Base-by-base conservation (phyloP, 2,329 filamentous ascomycete species). In the Penicillium sp. region DNA sequence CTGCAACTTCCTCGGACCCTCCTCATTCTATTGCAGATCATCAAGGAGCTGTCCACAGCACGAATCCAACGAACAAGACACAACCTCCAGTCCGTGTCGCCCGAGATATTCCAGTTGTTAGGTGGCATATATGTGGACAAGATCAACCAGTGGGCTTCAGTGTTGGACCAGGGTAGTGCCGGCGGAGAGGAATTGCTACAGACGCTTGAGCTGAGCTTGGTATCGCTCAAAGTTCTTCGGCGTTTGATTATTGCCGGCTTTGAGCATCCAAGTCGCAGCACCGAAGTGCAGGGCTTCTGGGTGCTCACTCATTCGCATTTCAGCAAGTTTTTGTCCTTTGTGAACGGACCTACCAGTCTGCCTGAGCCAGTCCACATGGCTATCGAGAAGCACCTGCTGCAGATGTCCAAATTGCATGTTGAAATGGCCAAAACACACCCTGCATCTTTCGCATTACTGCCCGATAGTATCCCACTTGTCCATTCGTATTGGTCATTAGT, bases 361-460 rank as follows among this genome's bases (percentile, higher is more conserved):
- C 71, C 79, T 1, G 69, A 75, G 4, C 72, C 76, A 4, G 81
- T 85, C 22, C 82, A 83, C 54, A 82, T 81, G 34, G 68, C 88
- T 22, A 77, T 96, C n/a, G 89, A 89, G 60, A 95, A 92, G 68
- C 92, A 97, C 68, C 79, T 96, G 2, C 76, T 97, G 40, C 92
- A 97, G 68, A 87, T 97, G 46, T 87, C 92, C 3, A 99, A 97
- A 73, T 78, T 99, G 3, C 94, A 97, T 69, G 81, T 95, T 38
- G 87, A 91, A 52, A 93, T 97, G 87, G 86, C 90, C 1, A 84
- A 85, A 46, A 77, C 80, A 5, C 92, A 96, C 69, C 86, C 92
- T 1, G 87, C 89, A 3, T 89, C 91, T 50, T 97, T 97, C 72
- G 86, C 88, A 1, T 79, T 90, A 11, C 81, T 99, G 6, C 90